A percentile compares a stretch with the other conserved stretches of the same genome.
Conservation (phyloP, 139 green algal species). For the Limnomonas spitsbergensis region DNA sequence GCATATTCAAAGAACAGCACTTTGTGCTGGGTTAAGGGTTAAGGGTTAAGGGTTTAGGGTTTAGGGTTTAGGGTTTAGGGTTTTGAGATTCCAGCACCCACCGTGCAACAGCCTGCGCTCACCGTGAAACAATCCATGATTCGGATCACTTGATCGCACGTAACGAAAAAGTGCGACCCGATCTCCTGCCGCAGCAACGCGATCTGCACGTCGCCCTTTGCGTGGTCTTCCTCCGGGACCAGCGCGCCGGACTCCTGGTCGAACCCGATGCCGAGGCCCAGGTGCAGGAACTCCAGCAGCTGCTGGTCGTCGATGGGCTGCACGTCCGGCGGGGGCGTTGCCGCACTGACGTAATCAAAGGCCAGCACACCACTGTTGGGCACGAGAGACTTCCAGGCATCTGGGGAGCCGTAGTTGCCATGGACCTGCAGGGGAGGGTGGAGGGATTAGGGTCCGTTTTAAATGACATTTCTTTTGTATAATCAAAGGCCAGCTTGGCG, state of each 20-base stretch:
- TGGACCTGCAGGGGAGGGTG: slow-evolving; percentile 20
- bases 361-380: slow-evolving; percentile 45
- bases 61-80: no score
- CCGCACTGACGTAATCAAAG: slow-evolving; percentile 50
- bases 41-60: no score
- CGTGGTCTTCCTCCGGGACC: slow-evolving; percentile 5
- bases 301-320: slow-evolving; percentile 18
- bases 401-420: slow-evolving; percentile 45
- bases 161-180: neutral
- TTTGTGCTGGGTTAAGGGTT: no score
- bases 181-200: slow-evolving; percentile 21
- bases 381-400: slow-evolving; percentile 48
- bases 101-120: no score
- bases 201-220: slow-evolving; percentile 17
- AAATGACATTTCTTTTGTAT: no score
- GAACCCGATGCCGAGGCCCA: slow-evolving; percentile 19
- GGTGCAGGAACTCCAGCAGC: slow-evolving; percentile 22
- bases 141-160: slow-evolving; percentile 15
- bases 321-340: neutral
- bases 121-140: slow-evolving; percentile 19
- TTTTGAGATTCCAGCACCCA: no score
- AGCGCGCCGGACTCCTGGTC: neutral
- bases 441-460: no score
- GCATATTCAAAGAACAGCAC: no score
- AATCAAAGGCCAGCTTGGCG: no score